These are phyloP conservation scores for Mediolabrus comicus DNA, from an alignment of 108 stramenopile genomes.

Conservation along the genomic window DNA sequence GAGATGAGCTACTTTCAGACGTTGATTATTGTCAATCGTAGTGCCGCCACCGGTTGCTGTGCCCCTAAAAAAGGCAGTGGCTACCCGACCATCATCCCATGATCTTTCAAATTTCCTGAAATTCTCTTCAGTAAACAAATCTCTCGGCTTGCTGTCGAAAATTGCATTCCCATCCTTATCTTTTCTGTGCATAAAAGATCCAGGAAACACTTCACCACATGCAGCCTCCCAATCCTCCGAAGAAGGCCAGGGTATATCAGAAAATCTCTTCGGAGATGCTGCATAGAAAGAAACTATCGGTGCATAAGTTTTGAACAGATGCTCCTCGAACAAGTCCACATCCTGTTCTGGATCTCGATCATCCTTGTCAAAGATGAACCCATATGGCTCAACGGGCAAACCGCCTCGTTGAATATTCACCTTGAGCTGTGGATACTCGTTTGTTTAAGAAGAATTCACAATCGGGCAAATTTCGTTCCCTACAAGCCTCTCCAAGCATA, in stretches of 20 bases:
- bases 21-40: constrained; percentile 95
- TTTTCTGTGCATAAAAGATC: constrained; percentile 77
- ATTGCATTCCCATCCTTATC: constrained; percentile 67
- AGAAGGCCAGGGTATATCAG: constrained; percentile 98
- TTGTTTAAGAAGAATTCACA: constrained; percentile 99
- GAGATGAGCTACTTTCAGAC: constrained; percentile 83
- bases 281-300: constrained; percentile 98
- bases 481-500: constrained; percentile 94
- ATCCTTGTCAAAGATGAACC: constrained; percentile 97
- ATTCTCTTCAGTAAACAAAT: constrained; percentile 97
- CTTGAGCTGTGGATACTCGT: constrained; percentile 99
- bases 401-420: constrained; percentile 78
- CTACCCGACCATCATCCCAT: constrained; percentile 92
- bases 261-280: constrained; percentile 82
- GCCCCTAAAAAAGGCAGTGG: constrained; percentile 98
- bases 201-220: constrained; percentile 81
- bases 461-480: constrained; percentile 87
- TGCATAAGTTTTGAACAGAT: constrained; percentile 89
- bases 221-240: constrained; percentile 99
- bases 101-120: constrained; percentile 93
- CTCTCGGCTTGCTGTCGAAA: constrained; percentile 84
- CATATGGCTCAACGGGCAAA: constrained; percentile 96
- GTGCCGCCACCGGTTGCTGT: constrained; percentile 98
- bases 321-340: constrained; percentile 78
- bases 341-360: constrained; percentile 95